Base-by-base conservation (phyloP, 495 filamentous ascomycete genomes). In the Penicillium bialowiezense region DNA sequence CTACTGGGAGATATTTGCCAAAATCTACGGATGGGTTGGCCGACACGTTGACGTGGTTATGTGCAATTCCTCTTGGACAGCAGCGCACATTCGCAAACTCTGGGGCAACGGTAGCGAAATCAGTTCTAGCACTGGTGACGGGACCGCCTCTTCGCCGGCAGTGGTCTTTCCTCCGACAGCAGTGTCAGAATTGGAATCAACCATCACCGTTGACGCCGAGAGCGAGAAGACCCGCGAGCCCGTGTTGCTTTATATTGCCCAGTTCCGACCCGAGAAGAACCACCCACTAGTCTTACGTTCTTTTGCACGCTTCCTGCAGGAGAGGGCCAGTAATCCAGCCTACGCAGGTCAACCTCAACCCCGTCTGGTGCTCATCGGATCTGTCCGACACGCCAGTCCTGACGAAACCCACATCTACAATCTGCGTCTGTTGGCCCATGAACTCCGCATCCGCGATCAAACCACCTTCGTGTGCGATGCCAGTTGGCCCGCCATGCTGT, bases 211-310 rank as follows among this genome's bases (percentile, higher is more conserved):
- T 6, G 79, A 78, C 20, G 71, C 67, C 2, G 78, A 76, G 20
- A 89, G 78, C 57, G 91, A 92, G 56, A 69, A 67, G 54, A 63
- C 63, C 31, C 83, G 93, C 24, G 76, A 87, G 60, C 83, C 80
- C 19, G 72, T 82, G 19, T 62, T 97, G 32, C 74, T 98, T 5
- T 97, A 95, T 71, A 96, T 98, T 44, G 93, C 93, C 3, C 93
- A 98, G 65, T 98, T 97, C 70, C 84, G 93, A 0, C 91, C 93
- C 0, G 93, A 98, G 63, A 98, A 98, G 74, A 96, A 96, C 64
- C 95, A 97, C 67, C 73, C 83, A 23, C 75, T 95, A 7, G 81
- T 98, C 20, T 69, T 98, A 17, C 78, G 87, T 48, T 81, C 95
- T 0, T 98, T 97, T 57, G 81, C 90, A 3, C 73, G 84, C 37